Conservation (phyloP, 106 monocot genomes). For the Allium fistulosum region DNA sequence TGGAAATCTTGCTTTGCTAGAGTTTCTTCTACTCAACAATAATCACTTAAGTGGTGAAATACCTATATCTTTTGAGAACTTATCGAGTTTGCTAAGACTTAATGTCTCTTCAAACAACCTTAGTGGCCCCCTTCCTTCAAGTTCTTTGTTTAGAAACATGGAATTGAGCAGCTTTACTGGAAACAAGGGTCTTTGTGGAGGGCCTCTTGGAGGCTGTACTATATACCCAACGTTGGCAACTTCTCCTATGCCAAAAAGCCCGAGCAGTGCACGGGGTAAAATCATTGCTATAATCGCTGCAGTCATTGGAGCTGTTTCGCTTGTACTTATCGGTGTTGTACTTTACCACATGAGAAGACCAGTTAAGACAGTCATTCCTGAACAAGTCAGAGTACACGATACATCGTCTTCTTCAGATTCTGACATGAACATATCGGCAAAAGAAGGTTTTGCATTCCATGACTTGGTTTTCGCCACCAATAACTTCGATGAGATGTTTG, state of each 20-base stretch:
- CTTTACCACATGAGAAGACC: slow-evolving; percentile 62
- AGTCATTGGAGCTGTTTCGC: slow-evolving; percentile 65
- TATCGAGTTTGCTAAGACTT: slow-evolving; percentile 72
- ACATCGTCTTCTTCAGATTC: slow-evolving; percentile 25
- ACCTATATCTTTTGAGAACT: slow-evolving; percentile 60
- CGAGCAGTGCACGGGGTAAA: slow-evolving; percentile 26
- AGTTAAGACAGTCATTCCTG: slow-evolving; percentile 39
- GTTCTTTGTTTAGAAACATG: slow-evolving; percentile 59
- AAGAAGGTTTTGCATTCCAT: slow-evolving; percentile 56
- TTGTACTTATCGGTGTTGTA: slow-evolving; percentile 67
- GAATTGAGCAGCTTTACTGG: slow-evolving; percentile 52
- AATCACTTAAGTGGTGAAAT: slow-evolving; percentile 80
- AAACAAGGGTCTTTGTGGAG: slow-evolving; percentile 86
- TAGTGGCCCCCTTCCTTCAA: slow-evolving; percentile 58
- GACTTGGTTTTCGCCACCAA: slow-evolving; percentile 71
- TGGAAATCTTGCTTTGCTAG: slow-evolving; percentile 74
- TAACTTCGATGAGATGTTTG: slow-evolving; percentile 69
- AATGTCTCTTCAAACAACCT: slow-evolving; percentile 94
- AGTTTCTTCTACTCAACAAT: slow-evolving; percentile 70
- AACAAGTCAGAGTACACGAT: slow-evolving; percentile 46
- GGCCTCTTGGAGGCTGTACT: slow-evolving; percentile 50
- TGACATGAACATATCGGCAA: slow-evolving; percentile 41
- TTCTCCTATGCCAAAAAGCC: slow-evolving; percentile 11
- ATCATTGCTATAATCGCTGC: slow-evolving; percentile 67
- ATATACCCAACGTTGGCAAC: slow-evolving; percentile 17